Evolutionary conservation across 2,329 filamentous ascomycete species (phyloP).

Genomic region (Scedosporium dehoogii): DNA sequence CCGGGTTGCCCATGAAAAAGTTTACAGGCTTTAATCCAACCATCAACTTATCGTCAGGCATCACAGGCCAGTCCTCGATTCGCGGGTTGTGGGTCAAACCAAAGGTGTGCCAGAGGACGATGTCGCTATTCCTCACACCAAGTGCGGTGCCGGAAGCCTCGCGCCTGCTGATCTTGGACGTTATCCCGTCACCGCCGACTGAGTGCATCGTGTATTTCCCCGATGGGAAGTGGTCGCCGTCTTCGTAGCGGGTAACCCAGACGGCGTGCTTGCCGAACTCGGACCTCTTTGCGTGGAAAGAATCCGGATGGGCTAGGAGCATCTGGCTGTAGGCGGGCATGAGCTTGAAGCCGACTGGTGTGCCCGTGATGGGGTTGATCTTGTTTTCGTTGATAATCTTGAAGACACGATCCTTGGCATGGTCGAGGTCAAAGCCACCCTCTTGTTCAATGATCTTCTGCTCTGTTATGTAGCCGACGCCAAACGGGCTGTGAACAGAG

Average conservation of each 20-base stretch:
- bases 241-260: constrained; percentile 33
- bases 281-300: constrained; percentile 28
- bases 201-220: constrained; percentile 39
- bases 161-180: constrained; percentile 25
- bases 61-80: constrained; percentile 59
- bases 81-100: constrained; percentile 56
- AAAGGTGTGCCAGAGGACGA: constrained; percentile 49
- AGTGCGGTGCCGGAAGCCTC: constrained; percentile 24
- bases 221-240: constrained; percentile 32
- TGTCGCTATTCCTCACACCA: constrained; percentile 35
- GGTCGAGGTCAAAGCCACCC: constrained; percentile 37
- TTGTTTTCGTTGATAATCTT: constrained; percentile 36
- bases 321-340: constrained; percentile 34
- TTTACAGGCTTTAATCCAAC: constrained; percentile 43
- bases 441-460: constrained; percentile 32
- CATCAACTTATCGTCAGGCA: constrained; percentile 50
- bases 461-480: constrained; percentile 32
- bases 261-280: constrained; percentile 33
- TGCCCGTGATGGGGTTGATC: constrained; percentile 31
- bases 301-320: constrained; percentile 25
- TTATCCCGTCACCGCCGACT: constrained; percentile 26
- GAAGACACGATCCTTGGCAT: constrained; percentile 35
- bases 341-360: constrained; percentile 36
- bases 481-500: constrained; percentile 39
- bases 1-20: constrained; percentile 42